phyloP scores from a whole-genome alignment of 1,284 basidiomycete genomes.

The Nidula niveotomentosa region DNA sequence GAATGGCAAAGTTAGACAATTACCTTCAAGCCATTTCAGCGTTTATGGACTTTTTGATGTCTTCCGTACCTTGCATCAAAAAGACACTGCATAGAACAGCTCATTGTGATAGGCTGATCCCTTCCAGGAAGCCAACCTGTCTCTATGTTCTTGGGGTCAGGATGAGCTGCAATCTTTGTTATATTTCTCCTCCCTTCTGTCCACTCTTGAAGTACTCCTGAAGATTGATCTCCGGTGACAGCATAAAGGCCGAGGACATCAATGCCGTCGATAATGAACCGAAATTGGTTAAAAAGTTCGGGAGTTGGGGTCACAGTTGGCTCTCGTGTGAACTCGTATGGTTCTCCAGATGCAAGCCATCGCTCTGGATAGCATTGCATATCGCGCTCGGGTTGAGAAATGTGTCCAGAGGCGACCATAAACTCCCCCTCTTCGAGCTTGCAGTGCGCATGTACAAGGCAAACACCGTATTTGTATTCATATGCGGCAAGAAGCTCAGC shows the following conservation, averaged over 20 bases:
- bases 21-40: no score
- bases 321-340: not conserved
- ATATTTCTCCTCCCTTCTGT: not conserved
- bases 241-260: not conserved
- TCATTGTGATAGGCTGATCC: not conserved
- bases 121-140: not conserved
- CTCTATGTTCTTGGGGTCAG: not conserved
- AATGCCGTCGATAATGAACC: not conserved
- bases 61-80: no score
- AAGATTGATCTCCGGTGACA: not conserved
- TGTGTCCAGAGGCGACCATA: not conserved
- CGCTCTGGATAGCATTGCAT: not conserved
- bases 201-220: not conserved
- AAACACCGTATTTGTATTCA: not conserved
- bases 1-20: no score
- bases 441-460: not conserved
- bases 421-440: not conserved
- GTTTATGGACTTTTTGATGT: no score
- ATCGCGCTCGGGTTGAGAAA: not conserved
- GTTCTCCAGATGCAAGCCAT: not conserved
- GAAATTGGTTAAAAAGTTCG: not conserved
- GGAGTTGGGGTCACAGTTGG: not conserved
- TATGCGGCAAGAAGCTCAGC: not conserved
- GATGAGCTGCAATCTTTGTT: not conserved
- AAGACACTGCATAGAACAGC: no score